Evolutionary conservation across 352 stramenopile species (phyloP).

Genomic region (Thalassiosira mediterranea): DNA sequence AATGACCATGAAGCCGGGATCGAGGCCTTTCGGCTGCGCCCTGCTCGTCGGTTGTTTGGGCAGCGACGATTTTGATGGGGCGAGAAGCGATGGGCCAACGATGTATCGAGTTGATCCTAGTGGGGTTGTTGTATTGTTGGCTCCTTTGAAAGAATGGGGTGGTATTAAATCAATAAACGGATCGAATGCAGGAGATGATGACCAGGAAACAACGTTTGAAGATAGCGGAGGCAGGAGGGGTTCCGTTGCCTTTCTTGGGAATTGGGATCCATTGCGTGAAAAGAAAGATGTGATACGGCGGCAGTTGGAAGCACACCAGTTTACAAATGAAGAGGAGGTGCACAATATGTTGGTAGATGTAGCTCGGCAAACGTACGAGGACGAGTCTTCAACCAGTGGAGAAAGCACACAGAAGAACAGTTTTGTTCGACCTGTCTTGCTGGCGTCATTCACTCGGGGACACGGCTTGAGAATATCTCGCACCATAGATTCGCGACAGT

Average conservation of each 20-base stretch:
- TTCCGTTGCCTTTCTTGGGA: constrained; percentile 42
- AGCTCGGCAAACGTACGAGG: constrained; percentile 23
- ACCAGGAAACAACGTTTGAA: constrained; percentile 8
- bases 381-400: not conserved
- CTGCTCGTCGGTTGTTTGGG: constrained; percentile 66
- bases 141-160: too few species aligned
- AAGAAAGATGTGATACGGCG: constrained; percentile 27
- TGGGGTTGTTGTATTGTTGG: constrained; percentile 46
- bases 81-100: not conserved
- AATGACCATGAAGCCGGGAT: constrained; percentile 77
- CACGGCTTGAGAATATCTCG: constrained; percentile 41
- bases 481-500: constrained; percentile 2
- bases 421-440: constrained; percentile 26
- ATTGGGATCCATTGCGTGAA: constrained; percentile 35
- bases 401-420: not conserved
- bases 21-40: constrained; percentile 71
- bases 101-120: constrained; percentile 71
- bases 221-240: constrained; percentile 10
- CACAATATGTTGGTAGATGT: constrained; percentile 26
- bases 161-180: too few species aligned
- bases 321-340: constrained; percentile 38
- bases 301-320: constrained; percentile 22
- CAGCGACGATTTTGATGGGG: constrained; percentile 3
- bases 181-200: constrained; percentile 9
- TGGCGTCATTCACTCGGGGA: constrained; percentile 48